Conservation (phyloP, 192 early-diverging fungal genomes). For the Coemansia sp. region DNA sequence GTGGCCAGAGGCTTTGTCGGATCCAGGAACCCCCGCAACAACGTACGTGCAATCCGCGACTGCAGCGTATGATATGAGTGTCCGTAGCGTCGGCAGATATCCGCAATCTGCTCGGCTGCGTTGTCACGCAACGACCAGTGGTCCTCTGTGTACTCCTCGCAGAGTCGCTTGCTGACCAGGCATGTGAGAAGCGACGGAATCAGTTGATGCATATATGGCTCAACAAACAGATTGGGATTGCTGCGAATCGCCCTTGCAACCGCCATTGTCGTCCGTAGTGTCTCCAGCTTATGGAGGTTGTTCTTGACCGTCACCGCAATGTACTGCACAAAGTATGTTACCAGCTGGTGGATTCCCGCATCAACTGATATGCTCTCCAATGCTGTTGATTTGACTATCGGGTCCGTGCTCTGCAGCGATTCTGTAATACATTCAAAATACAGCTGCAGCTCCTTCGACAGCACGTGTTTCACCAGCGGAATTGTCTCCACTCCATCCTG, state of each 20-base stretch:
- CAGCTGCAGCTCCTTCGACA: constrained; percentile 91
- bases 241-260: constrained; percentile 77
- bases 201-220: constrained; percentile 96
- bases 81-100: constrained; percentile 78
- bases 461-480: constrained; percentile 82
- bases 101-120: constrained; percentile 72
- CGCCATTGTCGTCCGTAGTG: constrained; percentile 75
- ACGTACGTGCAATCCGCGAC: constrained; percentile 84
- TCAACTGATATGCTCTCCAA: constrained; percentile 83
- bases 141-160: constrained; percentile 63
- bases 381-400: constrained; percentile 70
- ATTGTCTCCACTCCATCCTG: constrained; percentile 56
- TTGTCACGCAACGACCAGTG: constrained; percentile 84
- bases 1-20: constrained; percentile 78
- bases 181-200: constrained; percentile 93
- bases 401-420: constrained; percentile 68
- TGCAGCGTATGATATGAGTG: constrained; percentile 83
- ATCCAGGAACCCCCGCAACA: constrained; percentile 89
- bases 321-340: constrained; percentile 95
- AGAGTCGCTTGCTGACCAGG: constrained; percentile 82
- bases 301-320: constrained; percentile 84
- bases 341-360: constrained; percentile 90
- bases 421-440: constrained; percentile 94
- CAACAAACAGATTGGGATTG: constrained; percentile 88
- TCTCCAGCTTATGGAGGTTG: constrained; percentile 72